phyloP scores from a whole-genome alignment of 2,329 filamentous ascomycete genomes.

The Pseudogymnoascus pannorum region DNA sequence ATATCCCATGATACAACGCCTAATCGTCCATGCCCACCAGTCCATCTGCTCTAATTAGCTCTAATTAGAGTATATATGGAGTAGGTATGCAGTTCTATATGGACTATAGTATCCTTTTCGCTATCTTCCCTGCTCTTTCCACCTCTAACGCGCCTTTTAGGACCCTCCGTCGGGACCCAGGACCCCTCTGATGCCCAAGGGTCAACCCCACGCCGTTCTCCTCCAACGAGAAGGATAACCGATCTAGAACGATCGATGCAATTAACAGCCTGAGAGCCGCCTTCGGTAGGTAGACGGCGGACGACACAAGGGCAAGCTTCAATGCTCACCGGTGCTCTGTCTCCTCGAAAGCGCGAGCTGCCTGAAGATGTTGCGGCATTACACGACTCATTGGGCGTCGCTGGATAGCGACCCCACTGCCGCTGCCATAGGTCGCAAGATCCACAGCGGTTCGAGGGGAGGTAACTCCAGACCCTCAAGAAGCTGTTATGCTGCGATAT shows the following conservation, averaged over 20 bases:
- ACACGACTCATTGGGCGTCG: not conserved
- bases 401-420: not conserved
- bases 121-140: not conserved
- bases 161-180: not conserved
- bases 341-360: not conserved
- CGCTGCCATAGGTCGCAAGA: not conserved
- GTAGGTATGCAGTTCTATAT: too few relatives aligned
- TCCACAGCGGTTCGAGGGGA: not conserved
- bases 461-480: not conserved
- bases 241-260: not conserved
- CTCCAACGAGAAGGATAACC: not conserved
- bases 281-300: not conserved
- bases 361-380: not conserved
- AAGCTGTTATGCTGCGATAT: not conserved
- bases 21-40: not conserved
- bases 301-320: not conserved
- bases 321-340: not conserved
- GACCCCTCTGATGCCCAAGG: not conserved
- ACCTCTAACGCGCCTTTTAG: too few relatives aligned
- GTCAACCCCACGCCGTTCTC: not conserved
- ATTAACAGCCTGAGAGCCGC: not conserved
- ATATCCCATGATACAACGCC: not conserved
- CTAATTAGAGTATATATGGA: not conserved
- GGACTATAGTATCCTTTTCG: not conserved
- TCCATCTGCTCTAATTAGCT: not conserved